phyloP scores from a whole-genome alignment of 2,329 filamentous ascomycete species.

The Malbranchea cinnamomea region DNA sequence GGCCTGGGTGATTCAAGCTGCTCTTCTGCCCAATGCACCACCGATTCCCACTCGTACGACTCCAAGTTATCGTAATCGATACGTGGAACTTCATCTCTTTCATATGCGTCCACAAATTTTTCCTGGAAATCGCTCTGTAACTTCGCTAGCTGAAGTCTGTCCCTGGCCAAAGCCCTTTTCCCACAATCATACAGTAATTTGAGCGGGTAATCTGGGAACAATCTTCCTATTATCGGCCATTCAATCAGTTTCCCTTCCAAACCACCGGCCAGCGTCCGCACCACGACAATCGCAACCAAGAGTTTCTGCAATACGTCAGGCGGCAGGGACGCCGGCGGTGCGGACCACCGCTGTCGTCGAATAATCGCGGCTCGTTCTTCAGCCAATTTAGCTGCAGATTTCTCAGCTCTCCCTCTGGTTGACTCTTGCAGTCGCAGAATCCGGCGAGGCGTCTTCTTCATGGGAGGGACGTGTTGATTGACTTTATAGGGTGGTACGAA shows the following conservation, averaged over 20 bases:
- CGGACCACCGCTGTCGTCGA: not conserved
- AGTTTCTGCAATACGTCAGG: constrained; percentile 20
- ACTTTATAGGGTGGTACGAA: no score
- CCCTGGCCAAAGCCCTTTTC: constrained; percentile 21
- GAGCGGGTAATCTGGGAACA: constrained; percentile 27
- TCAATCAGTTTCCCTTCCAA: constrained; percentile 27
- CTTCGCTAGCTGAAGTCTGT: constrained; percentile 26
- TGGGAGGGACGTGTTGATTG: no score
- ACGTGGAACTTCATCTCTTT: constrained; percentile 25
- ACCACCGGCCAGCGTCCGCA: constrained; percentile 32
- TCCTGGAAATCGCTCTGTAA: constrained; percentile 34
- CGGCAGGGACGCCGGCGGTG: constrained; percentile 13
- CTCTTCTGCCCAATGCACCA: constrained; percentile 32
- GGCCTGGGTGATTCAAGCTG: constrained; percentile 25
- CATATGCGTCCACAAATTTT: constrained; percentile 31
- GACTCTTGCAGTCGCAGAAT: constrained; percentile 7
- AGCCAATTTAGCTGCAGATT: constrained; percentile 1
- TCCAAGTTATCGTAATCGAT: constrained; percentile 31
- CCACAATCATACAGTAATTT: constrained; percentile 25
- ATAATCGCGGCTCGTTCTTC: not conserved
- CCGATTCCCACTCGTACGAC: constrained; percentile 31
- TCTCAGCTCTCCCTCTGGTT: constrained; percentile 4
- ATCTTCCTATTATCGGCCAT: constrained; percentile 28
- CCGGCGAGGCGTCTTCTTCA: no score
- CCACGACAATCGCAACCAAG: constrained; percentile 28